Evolutionary conservation across 106 monocot genomes (phyloP).

Genomic region (Allium sativum): DNA sequence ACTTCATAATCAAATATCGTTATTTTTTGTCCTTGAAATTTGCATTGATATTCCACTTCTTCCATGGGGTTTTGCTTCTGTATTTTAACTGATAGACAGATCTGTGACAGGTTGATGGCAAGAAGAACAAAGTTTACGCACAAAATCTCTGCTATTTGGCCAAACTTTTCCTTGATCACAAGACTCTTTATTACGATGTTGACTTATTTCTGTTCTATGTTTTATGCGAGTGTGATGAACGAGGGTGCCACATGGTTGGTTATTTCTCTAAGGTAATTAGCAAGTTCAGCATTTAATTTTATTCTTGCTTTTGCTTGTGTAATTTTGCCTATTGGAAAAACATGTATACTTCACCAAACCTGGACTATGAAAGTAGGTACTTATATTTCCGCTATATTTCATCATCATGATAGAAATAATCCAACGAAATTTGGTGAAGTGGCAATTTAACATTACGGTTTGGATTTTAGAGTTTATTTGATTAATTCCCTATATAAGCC

Average conservation of each 20-base stretch:
- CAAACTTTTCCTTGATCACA: constrained; percentile 97
- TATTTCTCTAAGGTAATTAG: constrained; percentile 84
- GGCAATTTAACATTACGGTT: too few relatives aligned
- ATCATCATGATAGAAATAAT: too few relatives aligned
- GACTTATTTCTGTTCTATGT: constrained; percentile 89
- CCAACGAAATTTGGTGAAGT: too few relatives aligned
- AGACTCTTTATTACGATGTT: constrained; percentile 95
- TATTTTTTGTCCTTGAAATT: too few relatives aligned
- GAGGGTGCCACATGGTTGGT: constrained; percentile 98
- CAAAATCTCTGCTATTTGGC: constrained; percentile 97
- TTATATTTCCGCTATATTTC: too few relatives aligned
- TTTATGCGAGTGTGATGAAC: constrained; percentile 94
- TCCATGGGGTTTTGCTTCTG: not conserved
- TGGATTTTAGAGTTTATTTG: too few relatives aligned
- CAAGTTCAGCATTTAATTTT: not conserved
- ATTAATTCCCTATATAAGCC: too few relatives aligned
- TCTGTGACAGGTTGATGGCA: constrained; percentile 80
- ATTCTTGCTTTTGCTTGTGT: too few relatives aligned
- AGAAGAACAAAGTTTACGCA: constrained; percentile 97
- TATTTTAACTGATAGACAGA: not conserved
- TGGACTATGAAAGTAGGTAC: too few relatives aligned
- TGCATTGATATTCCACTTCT: not conserved
- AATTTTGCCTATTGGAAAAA: not conserved
- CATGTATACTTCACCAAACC: not conserved
- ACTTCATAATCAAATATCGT: too few relatives aligned